Evolutionary conservation across 129 eudicot species (phyloP), one percentile per base, ranked within the genome.

Genomic region (Artemisia tridentata): DNA sequence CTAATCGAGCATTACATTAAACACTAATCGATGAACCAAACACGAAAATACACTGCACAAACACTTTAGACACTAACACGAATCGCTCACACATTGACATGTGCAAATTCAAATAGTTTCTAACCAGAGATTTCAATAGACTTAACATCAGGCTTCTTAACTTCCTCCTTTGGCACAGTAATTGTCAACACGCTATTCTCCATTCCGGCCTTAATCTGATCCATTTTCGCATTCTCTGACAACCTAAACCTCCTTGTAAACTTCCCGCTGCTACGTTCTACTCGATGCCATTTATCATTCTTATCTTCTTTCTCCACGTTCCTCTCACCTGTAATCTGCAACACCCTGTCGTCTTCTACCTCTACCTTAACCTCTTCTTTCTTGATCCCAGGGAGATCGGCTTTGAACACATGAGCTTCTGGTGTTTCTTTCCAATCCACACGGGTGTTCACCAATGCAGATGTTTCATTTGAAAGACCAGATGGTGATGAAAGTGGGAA

Each of bases 271-370:
- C 84, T 71, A 1, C 75, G 57, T 45, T 71, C 67, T 4, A 71
- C 57, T 0, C 55, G 57, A 23, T 71, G 75, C 56, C 57, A 74
- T 3, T 7, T 75, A 17, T 79, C 82, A 2, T 71, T 83, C 76
- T 83, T 83, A 29, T 83, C 88, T 69, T 83, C 88, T 53, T 80
- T 77, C 72, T 83, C 82, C 18, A 73, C 75, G 14, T 57, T 79
- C 19, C 84, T 75, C 84, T 83, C 80, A 3, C 84, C 84, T 57
- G 77, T 80, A 21, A 83, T 76, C 29, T 80, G 80, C 25, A 83
- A 72, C 2, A 83, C 72, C 41, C 43, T 74, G 1, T 64, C 79
- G 16, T 82, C 86, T 65, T 79, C 83, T 0, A 82, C 65, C 57
- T 81, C 80, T 13, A 83, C 79, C 31, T 71, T 79, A 12, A 75